Base-by-base conservation (phyloP, 202 grass and related monocot genomes). In the Brachypodium distachyon region DNA sequence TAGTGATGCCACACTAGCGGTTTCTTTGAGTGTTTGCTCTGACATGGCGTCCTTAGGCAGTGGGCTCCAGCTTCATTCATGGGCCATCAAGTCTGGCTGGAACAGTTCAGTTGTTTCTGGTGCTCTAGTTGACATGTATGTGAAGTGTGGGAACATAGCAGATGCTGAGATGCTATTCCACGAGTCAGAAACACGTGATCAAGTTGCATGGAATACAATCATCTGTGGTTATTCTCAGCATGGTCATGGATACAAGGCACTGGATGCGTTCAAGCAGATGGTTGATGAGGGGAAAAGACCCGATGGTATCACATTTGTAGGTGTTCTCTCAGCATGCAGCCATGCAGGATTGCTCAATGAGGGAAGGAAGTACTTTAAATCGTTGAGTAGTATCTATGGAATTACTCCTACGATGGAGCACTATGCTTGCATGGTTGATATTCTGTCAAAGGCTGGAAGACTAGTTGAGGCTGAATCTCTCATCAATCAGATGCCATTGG, bases 321-420 rank as follows among this genome's bases (percentile, higher is more conserved):
- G 81, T 52, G 25, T 91, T 33, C 63, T 89, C 28, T 80, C 86
- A 52, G 80, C 88, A 41, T 94, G 88, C 76, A 85, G 73, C 43
- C 83, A 79, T 89, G 73, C 79, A 34, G 77, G 83, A 56, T 77
- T 83, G 19, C 67, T 85, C 75, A 65, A 78, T 48, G 80, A 87
- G 83, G 66, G 40, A 44, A 74, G 64, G 39, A 61, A 72, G 33
- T 77, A 77, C 29, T 89, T 87, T 26, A 62, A 82, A 70, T 47
- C 67, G 54, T 48, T 92, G 80, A 78, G 28, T 23, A 52, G 51
- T 74, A 22, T 70, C 1, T 84, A 81, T 61, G 73, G 78, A 70
- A 61, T 88, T 66, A 74, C 49, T 19, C 65, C 76, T 48, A 54
- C 53, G 43, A 76, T 84, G 43, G 86, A 90, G 46, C 78, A 91